Conservation (phyloP, 2,329 filamentous ascomycete species). For the Pseudogymnoascus sp. region DNA sequence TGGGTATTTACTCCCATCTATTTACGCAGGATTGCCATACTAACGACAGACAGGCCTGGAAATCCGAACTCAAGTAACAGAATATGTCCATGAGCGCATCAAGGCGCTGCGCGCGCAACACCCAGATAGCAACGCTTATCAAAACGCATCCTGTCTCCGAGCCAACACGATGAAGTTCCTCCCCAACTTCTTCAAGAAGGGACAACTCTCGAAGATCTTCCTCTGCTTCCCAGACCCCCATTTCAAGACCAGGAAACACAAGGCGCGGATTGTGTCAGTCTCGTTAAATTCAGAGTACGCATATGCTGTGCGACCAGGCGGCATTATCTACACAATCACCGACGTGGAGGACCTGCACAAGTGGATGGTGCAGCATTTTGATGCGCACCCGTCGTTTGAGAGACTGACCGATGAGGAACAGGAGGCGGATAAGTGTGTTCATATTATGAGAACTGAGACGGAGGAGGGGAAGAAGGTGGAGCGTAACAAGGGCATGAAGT, state of each 20-base stretch:
- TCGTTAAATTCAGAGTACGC: conserved; percentile 91
- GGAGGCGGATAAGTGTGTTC: conserved; percentile 62
- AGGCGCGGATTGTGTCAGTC: conserved; percentile 84
- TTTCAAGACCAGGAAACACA: conserved; percentile 96
- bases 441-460: conserved; percentile 72
- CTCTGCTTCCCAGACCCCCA: conserved; percentile 98
- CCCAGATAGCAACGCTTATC: conserved; percentile 49
- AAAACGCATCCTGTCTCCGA: conserved; percentile 82
- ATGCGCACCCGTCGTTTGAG: conserved; percentile 70
- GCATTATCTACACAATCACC: conserved; percentile 90
- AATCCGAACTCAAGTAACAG: conserved; percentile 81
- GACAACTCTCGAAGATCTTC: conserved; percentile 83
- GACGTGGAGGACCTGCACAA: conserved; percentile 89
- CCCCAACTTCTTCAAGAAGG: conserved; percentile 87
- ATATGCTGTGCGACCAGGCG: conserved; percentile 73
- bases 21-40: conserved; percentile 12
- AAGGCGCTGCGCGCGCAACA: conserved; percentile 68
- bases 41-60: conserved; percentile 60
- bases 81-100: conserved; percentile 85
- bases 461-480: conserved; percentile 97
- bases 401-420: conserved; percentile 61
- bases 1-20: conserved; percentile 52
- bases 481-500: conserved; percentile 84
- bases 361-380: conserved; percentile 89
- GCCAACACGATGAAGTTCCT: conserved; percentile 99